Evolutionary conservation across 176 grass and related monocot species (phyloP).

Genomic region (Zoysia pacifica): DNA sequence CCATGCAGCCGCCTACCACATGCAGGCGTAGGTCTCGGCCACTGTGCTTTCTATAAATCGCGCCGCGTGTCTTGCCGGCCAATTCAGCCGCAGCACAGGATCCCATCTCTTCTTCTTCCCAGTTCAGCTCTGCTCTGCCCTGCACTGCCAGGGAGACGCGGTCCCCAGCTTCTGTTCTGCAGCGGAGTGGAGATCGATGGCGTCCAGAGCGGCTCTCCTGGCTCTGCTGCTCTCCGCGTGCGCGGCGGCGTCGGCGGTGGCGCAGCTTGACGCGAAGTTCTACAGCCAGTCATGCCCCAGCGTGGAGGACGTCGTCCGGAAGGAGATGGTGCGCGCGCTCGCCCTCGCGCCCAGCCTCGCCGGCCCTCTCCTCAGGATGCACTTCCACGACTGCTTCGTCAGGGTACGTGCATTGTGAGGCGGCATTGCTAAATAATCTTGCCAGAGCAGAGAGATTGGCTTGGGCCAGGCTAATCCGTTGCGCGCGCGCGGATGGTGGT

Average conservation of each 20-base stretch:
- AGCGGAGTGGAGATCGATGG: slow-evolving; percentile 18
- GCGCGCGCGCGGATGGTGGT: not conserved
- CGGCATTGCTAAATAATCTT: not conserved
- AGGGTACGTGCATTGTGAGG: slow-evolving; percentile 45
- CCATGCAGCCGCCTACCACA: slow-evolving; percentile 40
- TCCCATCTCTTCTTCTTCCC: not conserved
- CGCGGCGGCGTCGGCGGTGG: slow-evolving; percentile 14
- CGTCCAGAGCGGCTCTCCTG: slow-evolving; percentile 9
- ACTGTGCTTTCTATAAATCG: slow-evolving; percentile 36
- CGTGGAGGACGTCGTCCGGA: slow-evolving; percentile 52
- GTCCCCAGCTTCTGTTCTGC: not conserved
- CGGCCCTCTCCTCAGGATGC: slow-evolving; percentile 77
- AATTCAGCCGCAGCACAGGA: slow-evolving; percentile 34
- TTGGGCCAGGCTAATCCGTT: not conserved
- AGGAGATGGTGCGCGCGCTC: slow-evolving; percentile 57
- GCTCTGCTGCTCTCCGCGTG: slow-evolving; percentile 31
- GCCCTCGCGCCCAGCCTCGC: slow-evolving; percentile 70
- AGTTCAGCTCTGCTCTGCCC: not conserved
- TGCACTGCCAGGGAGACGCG: no score
- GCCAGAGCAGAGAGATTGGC: not conserved
- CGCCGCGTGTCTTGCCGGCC: not conserved
- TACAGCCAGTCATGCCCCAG: slow-evolving; percentile 62
- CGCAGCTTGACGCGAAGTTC: slow-evolving; percentile 55
- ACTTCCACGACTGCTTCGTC: slow-evolving; percentile 98
- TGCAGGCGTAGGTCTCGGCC: not conserved